Evolutionary conservation across 2,329 filamentous ascomycete species (phyloP).

Genomic region (Sclerotinia sclerotiorum): DNA sequence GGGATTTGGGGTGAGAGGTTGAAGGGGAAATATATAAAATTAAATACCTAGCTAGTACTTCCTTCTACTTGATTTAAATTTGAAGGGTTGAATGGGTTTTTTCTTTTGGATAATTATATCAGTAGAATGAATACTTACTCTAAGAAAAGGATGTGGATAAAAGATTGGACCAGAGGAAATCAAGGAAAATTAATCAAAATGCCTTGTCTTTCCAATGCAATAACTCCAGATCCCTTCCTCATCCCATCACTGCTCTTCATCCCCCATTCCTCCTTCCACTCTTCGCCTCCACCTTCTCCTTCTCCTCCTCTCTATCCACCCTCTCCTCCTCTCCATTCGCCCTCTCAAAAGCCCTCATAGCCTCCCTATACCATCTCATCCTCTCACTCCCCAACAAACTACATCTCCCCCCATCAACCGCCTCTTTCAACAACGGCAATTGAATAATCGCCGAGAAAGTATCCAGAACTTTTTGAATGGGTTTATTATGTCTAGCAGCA

Average conservation of each 20-base stretch:
- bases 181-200: neutral
- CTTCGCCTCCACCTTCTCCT: neutral
- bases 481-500: slow-evolving; percentile 47
- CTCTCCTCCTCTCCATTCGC: slow-evolving; percentile 24
- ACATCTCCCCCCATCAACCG: slow-evolving; percentile 46
- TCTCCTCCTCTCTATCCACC: slow-evolving; percentile 15
- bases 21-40: no score
- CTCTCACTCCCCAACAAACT: slow-evolving; percentile 46
- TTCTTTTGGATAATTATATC: no score
- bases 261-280: neutral
- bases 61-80: no score
- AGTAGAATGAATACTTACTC: no score
- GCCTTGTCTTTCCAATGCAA: neutral
- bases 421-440: slow-evolving; percentile 49
- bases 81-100: no score
- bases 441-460: slow-evolving; percentile 51
- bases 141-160: no score
- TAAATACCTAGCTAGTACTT: no score
- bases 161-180: no score
- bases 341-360: slow-evolving; percentile 45
- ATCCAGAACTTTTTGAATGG: slow-evolving; percentile 48
- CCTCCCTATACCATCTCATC: slow-evolving; percentile 45
- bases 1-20: no score
- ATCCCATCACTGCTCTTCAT: neutral
- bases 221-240: no score